Base-by-base conservation (phyloP, 2,329 filamentous ascomycete species). In the Scytalidium lignicola region DNA sequence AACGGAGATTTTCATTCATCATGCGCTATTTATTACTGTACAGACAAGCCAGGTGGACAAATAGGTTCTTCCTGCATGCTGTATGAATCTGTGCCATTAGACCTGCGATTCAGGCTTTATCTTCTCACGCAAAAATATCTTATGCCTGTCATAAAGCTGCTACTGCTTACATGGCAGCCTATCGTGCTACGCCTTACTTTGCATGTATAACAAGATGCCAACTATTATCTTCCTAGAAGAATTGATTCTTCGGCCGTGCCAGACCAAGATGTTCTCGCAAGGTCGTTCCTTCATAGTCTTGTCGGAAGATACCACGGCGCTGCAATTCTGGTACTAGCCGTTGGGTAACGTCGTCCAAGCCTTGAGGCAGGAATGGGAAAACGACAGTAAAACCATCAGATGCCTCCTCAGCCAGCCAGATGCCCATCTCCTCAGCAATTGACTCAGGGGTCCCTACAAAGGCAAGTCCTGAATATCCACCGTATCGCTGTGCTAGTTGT, bases 201-300 rank as follows among this genome's bases (percentile, higher is more conserved):
- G n/a, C n/a, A n/a, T n/a, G n/a, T n/a, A n/a, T n/a, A n/a, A n/a
- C n/a, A n/a, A n/a, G n/a, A n/a, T n/a, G n/a, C n/a, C n/a, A n/a
- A n/a, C n/a, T n/a, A n/a, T n/a, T n/a, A n/a, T n/a, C n/a, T 26
- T 26, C 23, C 10, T 43, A 17, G 15, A 54, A 54, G 37, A 56
- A 56, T 1, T 39, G 51, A 19, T 56, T 56, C 39, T 54, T 62
- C 1, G 75, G 76, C 19, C 75, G 63, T 9, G 71, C 70, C 26
- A 80, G 67, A 3, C 75, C 76, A 39, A 80, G 65, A 60, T 81
- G 76, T 37, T 80, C 76, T 39, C 77, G 64, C 56, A 80, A 58
- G 1, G 76, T 80, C 1, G 67, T 69, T 1, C 76, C 77, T 43
- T 72, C 65, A 54, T 80, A 80, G 1, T 80, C 76, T 6, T 67